Evolutionary conservation across 306 rosid species (phyloP).

Genomic region (Phaseolus lunatus): DNA sequence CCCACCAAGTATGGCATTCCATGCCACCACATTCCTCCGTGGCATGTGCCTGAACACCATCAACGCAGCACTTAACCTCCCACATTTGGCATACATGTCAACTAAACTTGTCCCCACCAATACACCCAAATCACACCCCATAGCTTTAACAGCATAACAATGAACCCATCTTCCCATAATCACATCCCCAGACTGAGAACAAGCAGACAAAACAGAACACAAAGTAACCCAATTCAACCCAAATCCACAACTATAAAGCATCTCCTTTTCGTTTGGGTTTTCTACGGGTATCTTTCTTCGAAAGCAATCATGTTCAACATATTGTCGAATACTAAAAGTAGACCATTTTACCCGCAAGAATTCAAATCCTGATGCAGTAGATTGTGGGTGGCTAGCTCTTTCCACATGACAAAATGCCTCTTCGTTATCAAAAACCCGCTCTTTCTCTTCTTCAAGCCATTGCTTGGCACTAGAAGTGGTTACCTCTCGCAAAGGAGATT

Average conservation of each 20-base stretch:
- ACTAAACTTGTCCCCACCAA: slow-evolving; percentile 73
- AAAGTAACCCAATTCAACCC: slow-evolving; percentile 64
- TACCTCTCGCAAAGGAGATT: neutral
- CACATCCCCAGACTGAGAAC: slow-evolving; percentile 66
- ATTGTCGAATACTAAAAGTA: neutral
- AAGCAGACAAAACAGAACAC: slow-evolving; percentile 65
- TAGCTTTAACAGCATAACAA: slow-evolving; percentile 62
- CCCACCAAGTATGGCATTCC: slow-evolving; percentile 83
- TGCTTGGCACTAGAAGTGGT: neutral
- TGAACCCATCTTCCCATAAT: slow-evolving; percentile 73
- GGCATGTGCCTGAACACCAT: slow-evolving; percentile 56
- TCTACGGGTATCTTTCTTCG: too few species aligned
- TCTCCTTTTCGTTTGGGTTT: slow-evolving; percentile 33
- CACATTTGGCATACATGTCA: slow-evolving; percentile 84
- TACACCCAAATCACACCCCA: slow-evolving; percentile 56
- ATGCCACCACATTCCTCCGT: slow-evolving; percentile 66
- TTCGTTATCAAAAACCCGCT: neutral
- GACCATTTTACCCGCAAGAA: neutral
- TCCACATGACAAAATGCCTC: neutral
- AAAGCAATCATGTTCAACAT: neutral
- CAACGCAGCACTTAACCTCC: slow-evolving; percentile 58
- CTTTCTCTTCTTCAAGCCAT: neutral
- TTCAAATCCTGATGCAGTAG: neutral
- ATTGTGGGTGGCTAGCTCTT: neutral
- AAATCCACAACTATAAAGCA: slow-evolving; percentile 52